Evolutionary conservation across 148 eudicot species (phyloP), one percentile per base, ranked within the genome.

Genomic region (Dysphania ambrosioides): DNA sequence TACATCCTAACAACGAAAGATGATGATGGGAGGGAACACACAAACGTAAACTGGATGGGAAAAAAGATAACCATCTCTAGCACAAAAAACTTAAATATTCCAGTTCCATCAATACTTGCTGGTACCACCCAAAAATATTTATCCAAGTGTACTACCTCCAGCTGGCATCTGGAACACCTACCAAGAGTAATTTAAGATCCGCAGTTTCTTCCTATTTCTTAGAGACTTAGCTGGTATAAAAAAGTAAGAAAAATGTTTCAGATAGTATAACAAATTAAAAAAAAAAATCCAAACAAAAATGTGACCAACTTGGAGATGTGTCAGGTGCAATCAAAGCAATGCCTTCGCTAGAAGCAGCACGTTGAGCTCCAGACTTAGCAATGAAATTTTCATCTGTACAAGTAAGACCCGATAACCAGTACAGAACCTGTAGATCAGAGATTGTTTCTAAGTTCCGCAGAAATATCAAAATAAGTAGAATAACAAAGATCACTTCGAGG

Each of bases 381-480:
- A 96, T 96, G 81, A 96, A 96, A 82, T 96, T 96, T 85, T 96
- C 99, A 55, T 96, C 99, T 0, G 90, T 85, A 85, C 99, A 96
- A 68, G 90, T 79, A 49, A 96, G 90, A 55, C 99, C 99, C 80
- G 99, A 96, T 44, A 96, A 87, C 93, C 96, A 96, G 80, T 96
- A 96, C 62, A 96, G 99, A 35, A 96, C 97, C 99, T 96, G 77
- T 8, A 19, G 59, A 53, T n/a, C n/a, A n/a, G 27, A 60, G 16
- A 59, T 34, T 23, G n/a, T 47, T 59, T 42, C 24, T 16, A 32
- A 59, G 42, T 30, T 2, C 23, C 8, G 11, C 11, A 12, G 21
- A 66, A 35, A 36, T 26, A 8, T 5, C 5, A 40, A 68, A n/a
- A 42, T 31, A 56, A 7, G 35, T 8, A 47, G 2, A 29, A 18